A percentile compares a stretch with the other conserved stretches of the same genome.
Evolutionary conservation across 306 rosid species (phyloP).

Genomic region (barrel medic (Medicago truncatula)): MtrunA17r5.0-ANR NC_053045.1:36598001-36598500

Average conservation of each 20-base stretch:
- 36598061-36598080: slow-evolving; percentile 17
- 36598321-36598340: neutral
- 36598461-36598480: neutral
- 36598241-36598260: slow-evolving; percentile 21
- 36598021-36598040: slow-evolving; percentile 30
- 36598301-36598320: slow-evolving; percentile 29
- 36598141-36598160: slow-evolving; percentile 66
- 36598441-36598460: neutral
- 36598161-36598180: slow-evolving; percentile 88
- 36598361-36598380: neutral
- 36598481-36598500: neutral
- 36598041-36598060: slow-evolving; percentile 8
- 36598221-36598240: slow-evolving; percentile 55
- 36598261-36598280: slow-evolving; percentile 11
- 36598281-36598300: slow-evolving; percentile 25
- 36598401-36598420: no score
- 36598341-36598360: slow-evolving; percentile 21
- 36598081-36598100: slow-evolving; percentile 34
- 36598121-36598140: slow-evolving; percentile 30
- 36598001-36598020: neutral
- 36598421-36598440: neutral
- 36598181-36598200: slow-evolving; percentile 95
- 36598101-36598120: neutral
- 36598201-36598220: slow-evolving; percentile 92
- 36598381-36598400: neutral